Conservation (phyloP, 2,329 filamentous ascomycete species). For the Sclerotinia subarctica region DNA sequence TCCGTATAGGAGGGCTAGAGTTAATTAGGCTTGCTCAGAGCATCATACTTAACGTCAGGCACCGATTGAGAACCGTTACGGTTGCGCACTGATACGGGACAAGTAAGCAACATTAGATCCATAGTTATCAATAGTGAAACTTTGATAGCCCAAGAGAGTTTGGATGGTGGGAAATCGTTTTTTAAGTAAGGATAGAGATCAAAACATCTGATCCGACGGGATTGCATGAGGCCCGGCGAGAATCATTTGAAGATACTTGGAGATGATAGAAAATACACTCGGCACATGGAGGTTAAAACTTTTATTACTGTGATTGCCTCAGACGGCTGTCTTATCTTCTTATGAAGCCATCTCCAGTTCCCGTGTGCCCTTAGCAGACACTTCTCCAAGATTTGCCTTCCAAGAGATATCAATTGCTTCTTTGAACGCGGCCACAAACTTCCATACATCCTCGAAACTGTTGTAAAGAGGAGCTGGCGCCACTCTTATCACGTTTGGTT, state of each 20-base stretch:
- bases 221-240: not conserved
- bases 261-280: not conserved
- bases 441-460: slow-evolving; percentile 61
- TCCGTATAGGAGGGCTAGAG: not conserved
- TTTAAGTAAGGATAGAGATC: not conserved
- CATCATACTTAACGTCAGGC: not conserved
- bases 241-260: not conserved
- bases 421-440: slow-evolving; percentile 50
- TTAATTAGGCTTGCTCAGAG: not conserved
- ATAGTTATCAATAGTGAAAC: not conserved
- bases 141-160: not conserved
- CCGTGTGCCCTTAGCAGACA: slow-evolving; percentile 15
- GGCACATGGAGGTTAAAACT: not conserved
- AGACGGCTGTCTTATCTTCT: not conserved
- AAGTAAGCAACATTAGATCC: not conserved
- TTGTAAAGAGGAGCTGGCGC: slow-evolving; percentile 76
- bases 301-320: not conserved
- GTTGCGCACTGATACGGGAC: not conserved
- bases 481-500: slow-evolving; percentile 71
- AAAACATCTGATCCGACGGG: not conserved
- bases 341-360: slow-evolving; percentile 18
- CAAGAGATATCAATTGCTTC: slow-evolving; percentile 38
- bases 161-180: not conserved
- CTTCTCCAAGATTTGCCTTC: slow-evolving; percentile 5
- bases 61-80: not conserved